phyloP scores from a whole-genome alignment of 192 early-diverging fungal genomes.

The Rhizoclosmatium globosum region DNA sequence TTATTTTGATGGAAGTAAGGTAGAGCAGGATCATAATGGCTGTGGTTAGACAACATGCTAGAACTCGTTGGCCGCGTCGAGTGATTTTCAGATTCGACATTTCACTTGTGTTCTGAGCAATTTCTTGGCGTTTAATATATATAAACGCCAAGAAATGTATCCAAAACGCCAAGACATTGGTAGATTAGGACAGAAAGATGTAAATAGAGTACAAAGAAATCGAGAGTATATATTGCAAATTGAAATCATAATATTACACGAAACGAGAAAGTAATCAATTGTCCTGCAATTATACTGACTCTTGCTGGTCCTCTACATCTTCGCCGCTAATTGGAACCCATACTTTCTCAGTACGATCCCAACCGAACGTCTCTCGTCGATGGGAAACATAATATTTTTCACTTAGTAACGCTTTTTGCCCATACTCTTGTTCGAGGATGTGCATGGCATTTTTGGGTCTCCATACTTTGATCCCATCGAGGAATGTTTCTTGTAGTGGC shows the following conservation, averaged over 20 bases:
- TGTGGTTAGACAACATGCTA: background rate
- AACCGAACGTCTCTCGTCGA: background rate
- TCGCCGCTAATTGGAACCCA: background rate
- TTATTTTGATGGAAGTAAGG: background rate
- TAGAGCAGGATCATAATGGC: background rate
- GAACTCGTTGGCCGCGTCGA: background rate
- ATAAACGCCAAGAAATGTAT: too few relatives aligned
- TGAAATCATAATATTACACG: too few relatives aligned
- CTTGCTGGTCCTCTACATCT: background rate
- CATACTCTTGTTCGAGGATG: background rate
- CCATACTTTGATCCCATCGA: conserved; percentile 26
- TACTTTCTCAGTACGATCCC: background rate
- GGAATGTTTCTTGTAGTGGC: conserved; percentile 22
- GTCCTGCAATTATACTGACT: background rate
- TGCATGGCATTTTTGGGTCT: conserved; percentile 8
- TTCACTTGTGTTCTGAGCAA: background rate
- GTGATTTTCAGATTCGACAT: background rate
- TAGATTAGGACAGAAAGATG: too few relatives aligned
- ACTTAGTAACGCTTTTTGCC: background rate
- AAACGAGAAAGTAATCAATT: too few relatives aligned
- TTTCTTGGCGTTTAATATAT: too few relatives aligned
- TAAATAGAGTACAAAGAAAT: too few relatives aligned
- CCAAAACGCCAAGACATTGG: too few relatives aligned
- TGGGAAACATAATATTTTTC: background rate
- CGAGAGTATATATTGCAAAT: too few relatives aligned